phyloP scores from a whole-genome alignment of 495 filamentous ascomycete genomes.

The Aspergillus conjunctus region DNA sequence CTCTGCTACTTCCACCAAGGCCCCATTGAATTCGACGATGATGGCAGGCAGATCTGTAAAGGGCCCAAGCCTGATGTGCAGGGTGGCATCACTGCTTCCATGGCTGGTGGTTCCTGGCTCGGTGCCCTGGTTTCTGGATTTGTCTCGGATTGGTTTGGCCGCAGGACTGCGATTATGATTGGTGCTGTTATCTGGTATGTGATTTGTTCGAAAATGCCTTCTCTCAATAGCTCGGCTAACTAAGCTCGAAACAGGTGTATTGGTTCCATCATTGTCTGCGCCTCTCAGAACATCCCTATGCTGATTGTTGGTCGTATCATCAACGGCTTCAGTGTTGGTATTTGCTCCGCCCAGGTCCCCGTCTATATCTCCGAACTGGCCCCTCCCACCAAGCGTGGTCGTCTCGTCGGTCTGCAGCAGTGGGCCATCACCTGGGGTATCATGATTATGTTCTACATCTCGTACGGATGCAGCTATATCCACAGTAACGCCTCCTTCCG shows the following conservation, averaged over 20 bases:
- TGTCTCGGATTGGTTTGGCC: slow-evolving; percentile 66
- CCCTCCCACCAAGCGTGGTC: slow-evolving; percentile 67
- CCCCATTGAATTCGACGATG: slow-evolving; percentile 27
- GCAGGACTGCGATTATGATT: slow-evolving; percentile 66
- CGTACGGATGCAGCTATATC: slow-evolving; percentile 30
- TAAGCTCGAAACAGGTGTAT: slow-evolving; percentile 43
- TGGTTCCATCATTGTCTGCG: slow-evolving; percentile 70
- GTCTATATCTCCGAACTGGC: slow-evolving; percentile 78
- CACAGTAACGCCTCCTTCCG: slow-evolving; percentile 62
- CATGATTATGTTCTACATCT: slow-evolving; percentile 70
- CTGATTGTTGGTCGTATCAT: slow-evolving; percentile 73
- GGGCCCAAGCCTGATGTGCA: slow-evolving; percentile 52
- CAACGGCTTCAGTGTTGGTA: slow-evolving; percentile 75
- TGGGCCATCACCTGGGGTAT: slow-evolving; percentile 85
- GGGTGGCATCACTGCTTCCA: slow-evolving; percentile 67
- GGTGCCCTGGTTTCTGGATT: slow-evolving; percentile 68
- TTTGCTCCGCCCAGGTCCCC: slow-evolving; percentile 77
- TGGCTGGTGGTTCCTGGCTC: slow-evolving; percentile 77
- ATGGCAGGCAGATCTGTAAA: slow-evolving; percentile 36
- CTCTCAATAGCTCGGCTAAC: neutral
- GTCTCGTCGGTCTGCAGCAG: slow-evolving; percentile 71
- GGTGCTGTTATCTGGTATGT: slow-evolving; percentile 65
- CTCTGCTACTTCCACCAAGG: slow-evolving; percentile 66
- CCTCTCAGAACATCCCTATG: slow-evolving; percentile 73
- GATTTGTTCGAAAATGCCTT: neutral